Conservation (phyloP, 805 yeast genomes). For the Clavispora fructus region DNA sequence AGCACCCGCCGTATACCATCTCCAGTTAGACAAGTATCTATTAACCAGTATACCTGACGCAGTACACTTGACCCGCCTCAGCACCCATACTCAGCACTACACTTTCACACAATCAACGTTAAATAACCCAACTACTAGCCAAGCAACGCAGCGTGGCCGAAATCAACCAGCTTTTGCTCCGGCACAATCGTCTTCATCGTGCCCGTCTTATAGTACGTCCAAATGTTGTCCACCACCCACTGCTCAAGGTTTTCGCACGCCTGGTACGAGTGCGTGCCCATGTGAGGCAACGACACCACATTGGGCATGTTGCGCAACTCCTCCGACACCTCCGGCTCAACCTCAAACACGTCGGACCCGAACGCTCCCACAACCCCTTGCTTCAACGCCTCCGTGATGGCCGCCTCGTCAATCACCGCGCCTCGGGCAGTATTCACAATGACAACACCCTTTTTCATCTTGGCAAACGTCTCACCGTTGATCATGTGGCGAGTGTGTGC, state of each 20-base stretch:
- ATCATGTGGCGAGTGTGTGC: conserved; percentile 64
- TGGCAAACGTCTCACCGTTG: conserved; percentile 51
- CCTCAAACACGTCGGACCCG: conserved; percentile 73
- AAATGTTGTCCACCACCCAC: conserved; percentile 65
- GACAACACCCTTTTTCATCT: conserved; percentile 77
- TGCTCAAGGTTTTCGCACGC: conserved; percentile 79
- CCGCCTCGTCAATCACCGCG: conserved; percentile 65
- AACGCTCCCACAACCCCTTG: conserved; percentile 61
- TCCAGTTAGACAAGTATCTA: no score
- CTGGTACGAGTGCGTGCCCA: conserved; percentile 79
- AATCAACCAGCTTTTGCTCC: conserved; percentile 47
- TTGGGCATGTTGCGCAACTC: conserved; percentile 60
- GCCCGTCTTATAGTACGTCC: conserved; percentile 54
- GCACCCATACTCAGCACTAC: no score
- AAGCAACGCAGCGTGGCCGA: conserved; percentile 15
- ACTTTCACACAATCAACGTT: no score
- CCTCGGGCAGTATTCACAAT: conserved; percentile 87
- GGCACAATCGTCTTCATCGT: conserved; percentile 76
- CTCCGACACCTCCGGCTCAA: conserved; percentile 65
- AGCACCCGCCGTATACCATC: no score
- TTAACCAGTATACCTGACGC: no score
- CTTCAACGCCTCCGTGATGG: conserved; percentile 51
- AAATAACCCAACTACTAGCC: no score
- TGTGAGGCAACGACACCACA: conserved; percentile 78
- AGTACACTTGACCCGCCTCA: no score